Evolutionary conservation across 1,284 basidiomycete genomes (phyloP).

Genomic region (Cryptococcus hybrid): DNA sequence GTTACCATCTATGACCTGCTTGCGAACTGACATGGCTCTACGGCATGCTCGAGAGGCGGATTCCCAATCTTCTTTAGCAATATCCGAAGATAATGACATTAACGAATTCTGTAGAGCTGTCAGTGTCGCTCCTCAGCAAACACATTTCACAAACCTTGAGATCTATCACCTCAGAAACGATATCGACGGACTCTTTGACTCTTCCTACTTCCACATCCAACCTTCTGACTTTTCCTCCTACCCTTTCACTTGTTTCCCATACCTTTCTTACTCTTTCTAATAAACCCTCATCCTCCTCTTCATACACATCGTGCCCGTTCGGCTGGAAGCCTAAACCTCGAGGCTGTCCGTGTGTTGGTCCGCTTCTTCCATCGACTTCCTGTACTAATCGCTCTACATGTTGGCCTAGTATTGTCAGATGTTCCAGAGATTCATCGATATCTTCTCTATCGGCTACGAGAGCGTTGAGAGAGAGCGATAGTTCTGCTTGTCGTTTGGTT

Average conservation of each 20-base stretch:
- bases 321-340: slow-evolving; percentile 32
- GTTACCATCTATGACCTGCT: slow-evolving; percentile 71
- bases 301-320: slow-evolving; percentile 18
- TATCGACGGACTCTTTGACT: slow-evolving; percentile 77
- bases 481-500: slow-evolving; percentile 71
- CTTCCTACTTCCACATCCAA: slow-evolving; percentile 89
- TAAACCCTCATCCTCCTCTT: slow-evolving; percentile 34
- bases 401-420: slow-evolving; percentile 63
- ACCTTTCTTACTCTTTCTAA: slow-evolving; percentile 46
- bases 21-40: slow-evolving; percentile 79
- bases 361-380: slow-evolving; percentile 61
- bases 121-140: not conserved
- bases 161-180: slow-evolving; percentile 82
- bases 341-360: not conserved
- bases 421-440: slow-evolving; percentile 63
- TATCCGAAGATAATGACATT: slow-evolving; percentile 67
- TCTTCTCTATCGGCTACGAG: slow-evolving; percentile 68
- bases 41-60: slow-evolving; percentile 86
- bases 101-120: slow-evolving; percentile 65
- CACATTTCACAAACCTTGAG: slow-evolving; percentile 63
- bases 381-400: slow-evolving; percentile 62
- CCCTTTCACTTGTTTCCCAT: slow-evolving; percentile 74
- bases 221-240: slow-evolving; percentile 80
- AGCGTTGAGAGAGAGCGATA: slow-evolving; percentile 71
- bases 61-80: slow-evolving; percentile 91